Base-by-base conservation (phyloP, 331 rosid species). In the Rhamnella rubrinervis region DNA sequence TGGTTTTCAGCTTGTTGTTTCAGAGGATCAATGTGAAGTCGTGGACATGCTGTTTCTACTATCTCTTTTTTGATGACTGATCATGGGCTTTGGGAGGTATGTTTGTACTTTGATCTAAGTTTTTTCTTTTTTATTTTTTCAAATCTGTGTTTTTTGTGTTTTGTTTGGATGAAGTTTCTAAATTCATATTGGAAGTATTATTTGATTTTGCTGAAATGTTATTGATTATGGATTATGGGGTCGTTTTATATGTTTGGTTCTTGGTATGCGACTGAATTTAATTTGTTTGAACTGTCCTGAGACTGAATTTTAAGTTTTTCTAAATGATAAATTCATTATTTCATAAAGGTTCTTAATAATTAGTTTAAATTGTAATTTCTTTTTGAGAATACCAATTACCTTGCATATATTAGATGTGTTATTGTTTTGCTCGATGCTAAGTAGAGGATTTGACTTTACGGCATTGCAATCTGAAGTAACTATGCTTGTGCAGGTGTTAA, bases 31-130 rank as follows among this genome's bases (percentile, higher is more conserved):
- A 73, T 80, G 67, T 71, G 76, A 68, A 81, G 71, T 74, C 71
- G 67, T 74, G 88, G 85, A 73, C 55, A 71, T 76, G 82, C 90
- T 85, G 77, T 79, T 80, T 81, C 67, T 85, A 74, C 65, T 74
- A 38, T 80, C 79, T 60, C 49, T 76, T 71, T 72, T 79, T 81
- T 75, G 41, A 85, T 72, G 75, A 81, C 79, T 83, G 70, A 77
- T 82, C 71, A 62, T 66, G 21, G 71, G 50, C 55, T 72, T 73
- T 75, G 72, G 72, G 67, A 80, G 88, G 91, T 85, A 72, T 72
- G 88, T 46, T 71, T 47, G 44, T 56, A 38, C 62, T 53, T 15
- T 37, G 14, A 10, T 25, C 70, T 60, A n/a, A 35, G 7, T 28
- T 55, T 46, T 68, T 56, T 58, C 20, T 7, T 39, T 7, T 49